phyloP scores from a whole-genome alignment of 2,329 filamentous ascomycete genomes.

The Sordariomycetes sp. region DNA sequence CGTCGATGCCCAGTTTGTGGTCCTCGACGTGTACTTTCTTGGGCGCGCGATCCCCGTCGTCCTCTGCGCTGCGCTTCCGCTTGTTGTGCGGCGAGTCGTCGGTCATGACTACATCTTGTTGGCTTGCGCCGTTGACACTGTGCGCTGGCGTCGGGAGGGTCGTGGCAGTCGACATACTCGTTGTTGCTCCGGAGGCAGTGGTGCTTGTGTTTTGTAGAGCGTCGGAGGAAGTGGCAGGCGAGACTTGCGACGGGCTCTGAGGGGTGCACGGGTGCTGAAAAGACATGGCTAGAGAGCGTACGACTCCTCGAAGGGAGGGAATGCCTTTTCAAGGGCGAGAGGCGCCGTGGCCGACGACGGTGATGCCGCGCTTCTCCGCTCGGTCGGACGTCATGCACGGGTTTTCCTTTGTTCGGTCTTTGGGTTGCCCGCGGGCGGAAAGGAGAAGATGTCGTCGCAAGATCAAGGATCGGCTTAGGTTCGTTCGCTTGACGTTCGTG shows the following conservation, averaged over 20 bases:
- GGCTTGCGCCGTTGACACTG: slow-evolving; percentile 47
- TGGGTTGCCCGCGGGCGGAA: background rate
- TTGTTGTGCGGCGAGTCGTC: slow-evolving; percentile 51
- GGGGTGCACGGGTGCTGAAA: slow-evolving; percentile 55
- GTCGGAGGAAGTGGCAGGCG: slow-evolving; percentile 44
- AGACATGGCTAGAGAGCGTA: slow-evolving; percentile 36
- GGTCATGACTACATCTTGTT: slow-evolving; percentile 34
- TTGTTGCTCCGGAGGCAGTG: slow-evolving; percentile 39
- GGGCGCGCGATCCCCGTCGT: slow-evolving; percentile 36
- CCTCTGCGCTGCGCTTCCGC: slow-evolving; percentile 51
- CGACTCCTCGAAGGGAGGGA: background rate
- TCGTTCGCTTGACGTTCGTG: background rate
- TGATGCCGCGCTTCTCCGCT: slow-evolving; percentile 6
- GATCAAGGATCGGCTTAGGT: background rate
- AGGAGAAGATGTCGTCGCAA: background rate
- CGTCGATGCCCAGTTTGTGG: slow-evolving; percentile 51
- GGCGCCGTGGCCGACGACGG: slow-evolving; percentile 7
- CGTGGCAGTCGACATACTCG: slow-evolving; percentile 36
- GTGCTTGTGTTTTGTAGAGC: slow-evolving; percentile 32
- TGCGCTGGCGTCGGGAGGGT: slow-evolving; percentile 53
- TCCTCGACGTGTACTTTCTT: slow-evolving; percentile 57
- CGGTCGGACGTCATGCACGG: slow-evolving; percentile 8
- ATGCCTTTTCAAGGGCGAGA: background rate
- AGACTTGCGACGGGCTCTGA: slow-evolving; percentile 57
- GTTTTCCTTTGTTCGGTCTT: background rate